Evolutionary conservation across 1,139 yeast genomes (phyloP).

Genomic region (Geotrichum klebahnii): DNA sequence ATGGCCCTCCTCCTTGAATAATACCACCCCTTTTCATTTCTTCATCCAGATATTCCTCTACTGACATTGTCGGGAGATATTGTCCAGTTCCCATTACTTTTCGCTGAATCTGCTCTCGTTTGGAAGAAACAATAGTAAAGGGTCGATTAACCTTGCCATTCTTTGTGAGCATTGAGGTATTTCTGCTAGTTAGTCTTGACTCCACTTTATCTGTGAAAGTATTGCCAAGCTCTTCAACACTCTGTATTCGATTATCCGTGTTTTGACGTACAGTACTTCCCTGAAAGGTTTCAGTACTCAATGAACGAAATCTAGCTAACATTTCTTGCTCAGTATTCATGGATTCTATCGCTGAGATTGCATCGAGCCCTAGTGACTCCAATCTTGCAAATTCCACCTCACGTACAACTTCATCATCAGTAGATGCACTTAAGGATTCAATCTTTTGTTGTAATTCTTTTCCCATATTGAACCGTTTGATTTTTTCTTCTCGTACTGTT

Average conservation of each 20-base stretch:
- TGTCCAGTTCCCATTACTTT: constrained; percentile 92
- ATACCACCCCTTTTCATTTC: constrained; percentile 82
- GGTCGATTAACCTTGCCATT: constrained; percentile 80
- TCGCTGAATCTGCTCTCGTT: constrained; percentile 53
- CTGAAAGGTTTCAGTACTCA: constrained; percentile 8
- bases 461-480: constrained; percentile 60
- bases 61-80: constrained; percentile 87
- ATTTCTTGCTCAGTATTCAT: constrained; percentile 57
- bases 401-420: constrained; percentile 49
- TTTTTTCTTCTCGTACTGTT: constrained; percentile 63
- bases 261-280: constrained; percentile 17
- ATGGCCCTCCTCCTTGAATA: constrained; percentile 49
- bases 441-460: constrained; percentile 45
- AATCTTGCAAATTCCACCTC: constrained; percentile 54
- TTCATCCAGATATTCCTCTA: constrained; percentile 83
- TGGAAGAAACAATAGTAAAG: constrained; percentile 63
- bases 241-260: constrained; percentile 2
- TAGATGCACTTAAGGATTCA: constrained; percentile 30
- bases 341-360: constrained; percentile 54
- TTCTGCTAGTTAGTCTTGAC: constrained; percentile 11
- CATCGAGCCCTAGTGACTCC: constrained; percentile 48
- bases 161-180: constrained; percentile 37
- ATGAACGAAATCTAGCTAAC: constrained; percentile 35
- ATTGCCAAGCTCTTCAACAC: neutral
- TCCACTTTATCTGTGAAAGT: constrained; percentile 18